Percentiles rank a stretch among this genome's conserved stretches.
These are phyloP conservation scores for Phytophthora fragariaefolia DNA, from an alignment of 352 stramenopile species.

Conservation along the genomic window DNA sequence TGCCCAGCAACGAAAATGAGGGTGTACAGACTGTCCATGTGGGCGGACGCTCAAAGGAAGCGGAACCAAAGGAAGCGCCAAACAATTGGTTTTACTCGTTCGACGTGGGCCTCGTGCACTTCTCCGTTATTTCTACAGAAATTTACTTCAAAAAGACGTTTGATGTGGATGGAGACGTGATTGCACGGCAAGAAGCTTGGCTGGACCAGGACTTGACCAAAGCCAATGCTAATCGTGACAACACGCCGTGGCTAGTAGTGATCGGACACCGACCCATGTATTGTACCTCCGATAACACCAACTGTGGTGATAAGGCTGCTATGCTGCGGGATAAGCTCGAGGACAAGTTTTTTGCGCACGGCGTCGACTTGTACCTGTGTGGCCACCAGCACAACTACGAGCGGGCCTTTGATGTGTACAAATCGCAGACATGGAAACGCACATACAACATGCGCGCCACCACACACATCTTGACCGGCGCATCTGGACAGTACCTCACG, in stretches of 20 bases:
- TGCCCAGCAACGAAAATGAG: conserved; percentile 81
- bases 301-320: conserved; percentile 69
- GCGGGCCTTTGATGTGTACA: conserved; percentile 85
- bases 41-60: conserved; percentile 39
- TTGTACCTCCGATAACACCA: conserved; percentile 82
- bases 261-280: conserved; percentile 90
- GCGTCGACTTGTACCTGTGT: conserved; percentile 90
- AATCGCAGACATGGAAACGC: conserved; percentile 56
- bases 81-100: conserved; percentile 94
- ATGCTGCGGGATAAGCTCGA: conserved; percentile 75
- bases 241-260: conserved; percentile 85
- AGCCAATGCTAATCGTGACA: conserved; percentile 69
- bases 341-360: conserved; percentile 78
- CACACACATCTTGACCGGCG: conserved; percentile 91
- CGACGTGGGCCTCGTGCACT: conserved; percentile 88
- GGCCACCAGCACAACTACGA: conserved; percentile 94
- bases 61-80: conserved; percentile 47
- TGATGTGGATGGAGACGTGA: conserved; percentile 54
- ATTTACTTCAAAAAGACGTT: conserved; percentile 87
- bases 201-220: conserved; percentile 61
- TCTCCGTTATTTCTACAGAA: conserved; percentile 87
- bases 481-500: conserved; percentile 85
- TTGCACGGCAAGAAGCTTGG: conserved; percentile 72
- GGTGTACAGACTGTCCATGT: conserved; percentile 57
- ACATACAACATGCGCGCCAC: conserved; percentile 88